Evolutionary conservation across 352 stramenopile genomes (phyloP).

Genomic region (Globisporangium paddicum): DNA sequence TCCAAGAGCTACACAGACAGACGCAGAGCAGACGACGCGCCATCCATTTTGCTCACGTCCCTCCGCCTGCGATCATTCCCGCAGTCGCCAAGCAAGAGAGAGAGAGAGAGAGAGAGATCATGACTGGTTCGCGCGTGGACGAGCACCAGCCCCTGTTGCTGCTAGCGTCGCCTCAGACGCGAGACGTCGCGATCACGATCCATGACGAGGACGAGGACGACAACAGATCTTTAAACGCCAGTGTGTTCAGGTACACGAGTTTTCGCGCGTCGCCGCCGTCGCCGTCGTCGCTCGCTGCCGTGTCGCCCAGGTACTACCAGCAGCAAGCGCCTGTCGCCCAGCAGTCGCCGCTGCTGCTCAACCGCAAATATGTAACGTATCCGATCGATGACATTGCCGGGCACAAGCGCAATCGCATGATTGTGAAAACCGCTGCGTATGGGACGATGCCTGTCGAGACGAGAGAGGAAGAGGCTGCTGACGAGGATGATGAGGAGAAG

Average conservation of each 20-base stretch:
- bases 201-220: not conserved
- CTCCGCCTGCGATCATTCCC: too few species aligned
- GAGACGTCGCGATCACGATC: slow-evolving; percentile 13
- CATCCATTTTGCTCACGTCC: too few species aligned
- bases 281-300: not conserved
- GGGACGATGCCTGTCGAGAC: slow-evolving; percentile 29
- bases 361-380: slow-evolving; percentile 28
- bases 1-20: too few species aligned
- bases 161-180: not conserved
- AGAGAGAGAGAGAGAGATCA: not conserved
- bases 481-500: slow-evolving; percentile 7
- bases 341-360: slow-evolving; percentile 5
- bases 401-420: slow-evolving; percentile 10
- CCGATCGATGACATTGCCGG: slow-evolving; percentile 26
- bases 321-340: slow-evolving; percentile 6
- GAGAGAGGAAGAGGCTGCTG: slow-evolving; percentile 1
- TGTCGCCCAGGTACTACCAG: slow-evolving; percentile 6
- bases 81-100: not conserved
- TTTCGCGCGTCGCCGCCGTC: not conserved
- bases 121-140: slow-evolving; percentile 1
- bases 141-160: slow-evolving; percentile 9
- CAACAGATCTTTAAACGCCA: not conserved
- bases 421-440: slow-evolving; percentile 19
- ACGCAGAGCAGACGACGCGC: too few species aligned
- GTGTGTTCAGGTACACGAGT: slow-evolving; percentile 6